Percentiles rank a stretch among this genome's conserved stretches.
Conservation (phyloP, 371 early-diverging fungal genomes). For the Circinella umbellata region DNA sequence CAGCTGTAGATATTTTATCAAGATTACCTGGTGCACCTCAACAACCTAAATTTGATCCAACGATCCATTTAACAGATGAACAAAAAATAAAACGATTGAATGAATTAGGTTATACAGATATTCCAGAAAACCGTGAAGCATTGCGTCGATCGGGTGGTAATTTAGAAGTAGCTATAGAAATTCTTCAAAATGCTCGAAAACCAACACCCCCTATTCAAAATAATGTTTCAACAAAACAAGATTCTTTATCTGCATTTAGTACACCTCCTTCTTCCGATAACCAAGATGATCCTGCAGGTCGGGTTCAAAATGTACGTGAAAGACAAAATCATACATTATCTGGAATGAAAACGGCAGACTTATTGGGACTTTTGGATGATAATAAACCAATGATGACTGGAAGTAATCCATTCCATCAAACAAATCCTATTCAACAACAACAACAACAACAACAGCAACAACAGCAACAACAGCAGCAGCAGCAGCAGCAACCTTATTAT, state of each 20-base stretch:
- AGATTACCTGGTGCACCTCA: constrained; percentile 45
- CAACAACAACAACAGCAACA: constrained; percentile 29
- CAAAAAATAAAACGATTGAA: constrained; percentile 45
- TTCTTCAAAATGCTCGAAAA: constrained; percentile 51
- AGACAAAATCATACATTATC: constrained; percentile 27
- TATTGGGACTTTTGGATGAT: constrained; percentile 22
- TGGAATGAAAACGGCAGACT: constrained; percentile 21
- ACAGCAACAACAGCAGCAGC: constrained; percentile 27
- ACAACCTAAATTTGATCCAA: constrained; percentile 15
- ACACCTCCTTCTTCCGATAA: constrained; percentile 16
- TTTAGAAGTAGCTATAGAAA: constrained; percentile 56
- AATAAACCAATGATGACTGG: constrained; percentile 7
- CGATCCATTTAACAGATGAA: constrained; percentile 35
- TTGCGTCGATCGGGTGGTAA: constrained; percentile 66
- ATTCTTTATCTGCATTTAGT: constrained; percentile 10
- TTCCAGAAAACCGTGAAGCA: constrained; percentile 49
- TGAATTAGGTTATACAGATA: constrained; percentile 57
- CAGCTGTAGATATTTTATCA: constrained; percentile 74
- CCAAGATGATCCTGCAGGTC: constrained; percentile 23
- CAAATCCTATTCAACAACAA: constrained; percentile 28
- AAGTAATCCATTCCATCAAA: constrained; percentile 26
- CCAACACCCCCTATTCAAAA: background rate
- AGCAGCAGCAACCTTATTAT: constrained; percentile 13
- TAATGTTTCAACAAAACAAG: background rate
- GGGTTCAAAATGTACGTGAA: constrained; percentile 27